Evolutionary conservation across 2,329 filamentous ascomycete genomes (phyloP).

Genomic region (Aspergillus bombycis): DNA sequence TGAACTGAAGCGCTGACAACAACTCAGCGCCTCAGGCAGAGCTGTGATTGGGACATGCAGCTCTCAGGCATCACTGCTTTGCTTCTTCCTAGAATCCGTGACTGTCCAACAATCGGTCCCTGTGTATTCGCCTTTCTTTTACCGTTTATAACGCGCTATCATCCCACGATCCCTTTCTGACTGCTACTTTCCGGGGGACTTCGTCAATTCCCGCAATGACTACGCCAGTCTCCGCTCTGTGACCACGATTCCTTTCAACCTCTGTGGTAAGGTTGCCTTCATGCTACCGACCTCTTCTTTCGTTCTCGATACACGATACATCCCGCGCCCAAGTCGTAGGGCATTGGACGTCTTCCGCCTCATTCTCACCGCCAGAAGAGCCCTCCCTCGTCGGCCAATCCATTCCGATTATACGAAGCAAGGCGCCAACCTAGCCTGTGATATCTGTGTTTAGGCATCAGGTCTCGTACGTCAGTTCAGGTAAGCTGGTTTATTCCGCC

Average conservation of each 20-base stretch:
- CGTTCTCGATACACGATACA: neutral
- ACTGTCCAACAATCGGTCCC: neutral
- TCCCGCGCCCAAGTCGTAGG: slow-evolving; percentile 2
- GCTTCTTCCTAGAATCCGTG: neutral
- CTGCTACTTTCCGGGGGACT: neutral
- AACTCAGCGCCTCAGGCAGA: neutral
- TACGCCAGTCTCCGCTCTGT: neutral
- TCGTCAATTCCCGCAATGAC: neutral
- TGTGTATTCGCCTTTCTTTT: neutral
- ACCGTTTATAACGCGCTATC: neutral
- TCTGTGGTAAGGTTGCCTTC: neutral
- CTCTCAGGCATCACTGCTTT: slow-evolving; percentile 3
- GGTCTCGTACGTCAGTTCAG: neutral
- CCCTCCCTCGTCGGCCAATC: slow-evolving; percentile 2
- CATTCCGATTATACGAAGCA: slow-evolving; percentile 3
- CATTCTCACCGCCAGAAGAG: slow-evolving; percentile 6
- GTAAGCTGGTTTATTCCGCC: neutral
- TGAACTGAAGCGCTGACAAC: slow-evolving; percentile 2
- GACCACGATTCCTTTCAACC: neutral
- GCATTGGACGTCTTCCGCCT: slow-evolving; percentile 4
- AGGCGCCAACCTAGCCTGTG: neutral
- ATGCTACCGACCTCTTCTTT: neutral
- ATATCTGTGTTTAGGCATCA: neutral
- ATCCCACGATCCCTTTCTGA: neutral
- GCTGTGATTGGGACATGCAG: slow-evolving; percentile 1